A percentile compares a stretch with the other conserved stretches of the same genome.
Conservation (phyloP, 352 stramenopile genomes). For the Plasmopara muralis region DNA sequence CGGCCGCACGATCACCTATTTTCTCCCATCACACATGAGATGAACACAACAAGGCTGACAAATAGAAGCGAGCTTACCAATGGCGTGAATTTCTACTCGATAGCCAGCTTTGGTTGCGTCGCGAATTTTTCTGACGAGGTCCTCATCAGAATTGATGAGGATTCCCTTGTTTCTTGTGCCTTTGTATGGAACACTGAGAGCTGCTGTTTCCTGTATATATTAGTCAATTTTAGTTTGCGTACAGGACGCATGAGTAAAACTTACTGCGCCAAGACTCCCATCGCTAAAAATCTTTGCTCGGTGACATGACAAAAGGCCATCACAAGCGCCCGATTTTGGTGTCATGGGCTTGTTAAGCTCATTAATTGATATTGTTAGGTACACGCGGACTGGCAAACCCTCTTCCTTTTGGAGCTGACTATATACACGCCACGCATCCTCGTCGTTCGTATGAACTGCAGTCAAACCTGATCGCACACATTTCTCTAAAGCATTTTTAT, state of each 20-base stretch:
- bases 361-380: slow-evolving; percentile 63
- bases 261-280: slow-evolving; percentile 80
- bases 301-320: slow-evolving; percentile 67
- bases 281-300: slow-evolving; percentile 88
- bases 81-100: slow-evolving; percentile 85
- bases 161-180: slow-evolving; percentile 66
- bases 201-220: slow-evolving; percentile 67
- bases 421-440: slow-evolving; percentile 77
- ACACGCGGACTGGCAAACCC: slow-evolving; percentile 67
- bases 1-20: slow-evolving; percentile 57
- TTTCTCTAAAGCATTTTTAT: slow-evolving; percentile 47
- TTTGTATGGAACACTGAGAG: slow-evolving; percentile 59
- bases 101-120: slow-evolving; percentile 52
- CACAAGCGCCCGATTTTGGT: slow-evolving; percentile 29
- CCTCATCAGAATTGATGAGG: slow-evolving; percentile 72
- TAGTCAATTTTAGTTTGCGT: no score
- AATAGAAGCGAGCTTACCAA: slow-evolving; percentile 34
- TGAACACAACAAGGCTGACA: no score
- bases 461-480: slow-evolving; percentile 77
- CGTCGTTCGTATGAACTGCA: slow-evolving; percentile 83
- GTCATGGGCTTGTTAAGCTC: slow-evolving; percentile 46
- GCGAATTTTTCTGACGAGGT: slow-evolving; percentile 54
- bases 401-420: slow-evolving; percentile 48
- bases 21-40: slow-evolving; percentile 6
- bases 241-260: neutral